Percentiles rank a stretch among this genome's conserved stretches.
Conservation (phyloP, 192 early-diverging fungal species). For the Umbelopsis sp. region DNA sequence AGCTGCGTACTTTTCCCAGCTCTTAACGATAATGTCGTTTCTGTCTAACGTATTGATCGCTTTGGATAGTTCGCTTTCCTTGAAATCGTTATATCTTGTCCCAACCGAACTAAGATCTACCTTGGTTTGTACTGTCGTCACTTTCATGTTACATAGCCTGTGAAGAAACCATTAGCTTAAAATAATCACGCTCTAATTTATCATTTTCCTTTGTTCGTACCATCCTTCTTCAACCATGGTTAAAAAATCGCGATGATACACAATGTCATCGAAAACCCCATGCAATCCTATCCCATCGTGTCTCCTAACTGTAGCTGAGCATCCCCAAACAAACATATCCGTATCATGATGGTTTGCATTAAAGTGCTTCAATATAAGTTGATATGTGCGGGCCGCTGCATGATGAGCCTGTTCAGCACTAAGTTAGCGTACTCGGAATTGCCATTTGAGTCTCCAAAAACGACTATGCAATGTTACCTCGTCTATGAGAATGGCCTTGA, state of each 20-base stretch:
- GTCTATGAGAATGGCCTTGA: constrained; percentile 91
- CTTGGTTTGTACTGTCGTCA: constrained; percentile 67
- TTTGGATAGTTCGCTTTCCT: constrained; percentile 48
- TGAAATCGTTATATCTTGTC: constrained; percentile 62
- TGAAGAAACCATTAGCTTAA: not conserved
- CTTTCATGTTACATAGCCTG: constrained; percentile 66
- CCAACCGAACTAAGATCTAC: constrained; percentile 54
- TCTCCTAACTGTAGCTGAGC: constrained; percentile 86
- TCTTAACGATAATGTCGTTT: constrained; percentile 67
- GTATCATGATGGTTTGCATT: constrained; percentile 42
- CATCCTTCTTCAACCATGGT: constrained; percentile 86
- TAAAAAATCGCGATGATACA: constrained; percentile 71
- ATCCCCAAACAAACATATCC: constrained; percentile 85
- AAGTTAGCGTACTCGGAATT: not conserved
- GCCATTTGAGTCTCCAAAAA: too few species aligned
- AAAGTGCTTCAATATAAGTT: constrained; percentile 74
- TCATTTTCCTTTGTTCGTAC: constrained; percentile 31
- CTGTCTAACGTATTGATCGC: constrained; percentile 59
- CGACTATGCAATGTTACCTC: constrained; percentile 46
- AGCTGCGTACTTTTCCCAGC: constrained; percentile 56
- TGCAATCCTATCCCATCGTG: constrained; percentile 77
- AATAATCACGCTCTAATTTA: not conserved
- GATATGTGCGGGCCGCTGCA: constrained; percentile 77
- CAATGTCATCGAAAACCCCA: constrained; percentile 75
- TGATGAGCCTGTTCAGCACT: constrained; percentile 76